Base-by-base conservation (phyloP, 495 filamentous ascomycete genomes). In the Penicillium macrosclerotiorum region DNA sequence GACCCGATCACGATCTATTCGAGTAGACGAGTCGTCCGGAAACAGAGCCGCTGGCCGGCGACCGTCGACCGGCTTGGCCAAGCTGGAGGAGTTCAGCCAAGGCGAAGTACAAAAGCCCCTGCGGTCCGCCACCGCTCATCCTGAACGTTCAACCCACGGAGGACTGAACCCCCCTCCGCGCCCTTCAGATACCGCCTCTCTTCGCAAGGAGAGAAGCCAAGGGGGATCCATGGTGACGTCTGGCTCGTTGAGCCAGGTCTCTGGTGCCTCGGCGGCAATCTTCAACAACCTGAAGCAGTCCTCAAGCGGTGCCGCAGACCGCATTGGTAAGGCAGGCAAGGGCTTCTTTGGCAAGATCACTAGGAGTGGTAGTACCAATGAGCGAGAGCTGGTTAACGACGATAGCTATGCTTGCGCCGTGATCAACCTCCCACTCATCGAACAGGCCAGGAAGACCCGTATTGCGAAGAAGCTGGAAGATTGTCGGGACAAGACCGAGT, bases 401-500 rank as follows among this genome's bases (percentile, higher is more conserved):
- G 86, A 85, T 52, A 79, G 84, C 45, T 94, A 95, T 52, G 75
- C 84, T 30, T 75, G 84, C 52, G 84, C 82, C 35, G 78, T 91
- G 33, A 88, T 96, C 59, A 90, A 89, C 52, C 67, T 85, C 12
- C 87, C 88, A 1, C 72, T 96, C 20, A 73, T 92, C 29, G 82
- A 94, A 50, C 90, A 96, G 63, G 88, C 90, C 4, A 77, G 90
- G n/a, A 67, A 80, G 36, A 95, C 90, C 1, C 75, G 90, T 26
- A 95, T 96, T 55, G 89, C 88, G 3, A 91, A 88, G 65, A 79
- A 83, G 38, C 69, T 96, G 12, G 87, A 90, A 57, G 79, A 85
- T 43, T 94, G 88, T 12, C 74, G 81, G 33, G 90, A 96, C 57
- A 95, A 95, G 75, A 95, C 90, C 1, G 90, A 95, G 56, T 96